These are phyloP conservation scores for Blepharisma japonicum DNA, from an alignment of 73 alveolate genomes.

Conservation along the genomic window DNA sequence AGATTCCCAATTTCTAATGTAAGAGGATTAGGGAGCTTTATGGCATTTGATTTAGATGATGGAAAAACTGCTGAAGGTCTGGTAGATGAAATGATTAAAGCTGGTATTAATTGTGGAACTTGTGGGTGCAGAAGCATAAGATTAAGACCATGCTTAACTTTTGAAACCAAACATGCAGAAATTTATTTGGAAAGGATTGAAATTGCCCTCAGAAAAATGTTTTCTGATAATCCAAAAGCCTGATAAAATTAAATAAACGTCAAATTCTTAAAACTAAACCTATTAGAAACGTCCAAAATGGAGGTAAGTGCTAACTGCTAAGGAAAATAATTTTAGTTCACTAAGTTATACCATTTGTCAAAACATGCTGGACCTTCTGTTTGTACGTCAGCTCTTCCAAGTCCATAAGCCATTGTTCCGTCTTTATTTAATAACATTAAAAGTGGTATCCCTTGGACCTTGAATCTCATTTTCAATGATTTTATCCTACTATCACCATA, in stretches of 20 bases:
- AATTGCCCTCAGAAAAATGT: not conserved
- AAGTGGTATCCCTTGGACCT: constrained; percentile 80
- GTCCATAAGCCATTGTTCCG: constrained; percentile 55
- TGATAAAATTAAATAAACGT: too few species aligned
- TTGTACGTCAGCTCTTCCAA: constrained; percentile 50
- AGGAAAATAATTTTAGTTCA: too few species aligned
- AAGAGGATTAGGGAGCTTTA: constrained; percentile 45
- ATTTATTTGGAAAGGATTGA: constrained; percentile 1
- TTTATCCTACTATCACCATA: constrained; percentile 68
- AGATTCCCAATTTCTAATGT: constrained; percentile 22
- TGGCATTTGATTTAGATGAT: constrained; percentile 37
- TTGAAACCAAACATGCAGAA: constrained; percentile 38
- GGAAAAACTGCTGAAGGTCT: not conserved
- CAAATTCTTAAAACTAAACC: too few species aligned
- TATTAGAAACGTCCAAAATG: too few species aligned
- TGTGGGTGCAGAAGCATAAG: constrained; percentile 37
- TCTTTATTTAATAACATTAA: constrained; percentile 43
- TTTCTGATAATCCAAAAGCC: too few species aligned
- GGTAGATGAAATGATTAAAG: constrained; percentile 10
- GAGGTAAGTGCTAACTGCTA: too few species aligned
- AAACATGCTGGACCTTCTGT: constrained; percentile 57
- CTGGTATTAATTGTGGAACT: constrained; percentile 34
- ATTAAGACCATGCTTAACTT: constrained; percentile 33
- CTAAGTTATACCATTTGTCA: constrained; percentile 39
- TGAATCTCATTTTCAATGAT: constrained; percentile 64